These are phyloP conservation scores for Beverwykella pulmonaria DNA, from an alignment of 495 filamentous ascomycete species.

Conservation along the genomic window DNA sequence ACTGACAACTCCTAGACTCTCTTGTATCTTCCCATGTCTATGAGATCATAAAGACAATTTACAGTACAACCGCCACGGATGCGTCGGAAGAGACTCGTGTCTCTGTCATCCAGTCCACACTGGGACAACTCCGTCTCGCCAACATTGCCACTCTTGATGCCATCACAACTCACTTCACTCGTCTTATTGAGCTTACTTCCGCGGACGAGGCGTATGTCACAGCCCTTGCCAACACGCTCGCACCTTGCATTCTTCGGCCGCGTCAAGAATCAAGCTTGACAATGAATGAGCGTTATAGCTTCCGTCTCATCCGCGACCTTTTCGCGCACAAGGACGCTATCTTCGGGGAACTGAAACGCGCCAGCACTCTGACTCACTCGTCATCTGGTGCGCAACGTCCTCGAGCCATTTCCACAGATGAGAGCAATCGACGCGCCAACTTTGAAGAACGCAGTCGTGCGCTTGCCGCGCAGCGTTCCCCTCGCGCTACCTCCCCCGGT, in stretches of 20 bases:
- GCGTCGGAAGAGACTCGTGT: constrained; percentile 69
- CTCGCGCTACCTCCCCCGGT: constrained; percentile 49
- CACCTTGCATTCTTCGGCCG: constrained; percentile 87
- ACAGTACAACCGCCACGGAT: constrained; percentile 79
- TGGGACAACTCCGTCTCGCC: constrained; percentile 90
- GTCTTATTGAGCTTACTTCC: constrained; percentile 93
- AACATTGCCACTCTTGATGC: constrained; percentile 99
- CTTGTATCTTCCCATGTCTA: constrained; percentile 98
- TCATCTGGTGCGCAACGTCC: constrained; percentile 55
- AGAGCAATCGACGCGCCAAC: constrained; percentile 89
- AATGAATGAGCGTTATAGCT: constrained; percentile 91
- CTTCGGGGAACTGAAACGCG: constrained; percentile 92
- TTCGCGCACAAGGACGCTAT: constrained; percentile 92
- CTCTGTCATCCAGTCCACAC: constrained; percentile 91
- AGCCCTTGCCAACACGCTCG: constrained; percentile 73
- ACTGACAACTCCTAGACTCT: constrained; percentile 65
- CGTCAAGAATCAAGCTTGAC: constrained; percentile 83
- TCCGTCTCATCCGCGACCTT: constrained; percentile 89
- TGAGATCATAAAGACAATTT: constrained; percentile 97
- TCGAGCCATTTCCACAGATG: constrained; percentile 91
- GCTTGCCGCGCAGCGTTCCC: constrained; percentile 61
- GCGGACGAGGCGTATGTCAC: constrained; percentile 86
- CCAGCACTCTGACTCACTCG: constrained; percentile 31
- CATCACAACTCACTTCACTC: constrained; percentile 96
- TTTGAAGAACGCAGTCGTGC: constrained; percentile 90